A percentile compares a stretch with the other conserved stretches of the same genome.
phyloP scores from a whole-genome alignment of 345 rosid species.

The Nasturtium officinale region DNA sequence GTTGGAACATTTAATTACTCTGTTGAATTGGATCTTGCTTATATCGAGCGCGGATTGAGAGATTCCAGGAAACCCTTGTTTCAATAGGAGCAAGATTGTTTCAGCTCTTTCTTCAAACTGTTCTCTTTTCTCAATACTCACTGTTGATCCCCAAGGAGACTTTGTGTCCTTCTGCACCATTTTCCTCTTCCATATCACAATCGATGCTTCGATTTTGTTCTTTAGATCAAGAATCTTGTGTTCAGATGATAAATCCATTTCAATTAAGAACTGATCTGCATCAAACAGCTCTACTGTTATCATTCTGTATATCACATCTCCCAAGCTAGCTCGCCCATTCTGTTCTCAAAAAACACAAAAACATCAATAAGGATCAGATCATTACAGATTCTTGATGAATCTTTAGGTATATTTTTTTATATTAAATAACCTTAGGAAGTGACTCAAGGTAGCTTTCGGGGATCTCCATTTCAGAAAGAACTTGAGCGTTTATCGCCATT shows the following conservation, averaged over 20 bases:
- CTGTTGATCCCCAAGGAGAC: slow-evolving; percentile 83
- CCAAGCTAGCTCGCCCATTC: slow-evolving; percentile 91
- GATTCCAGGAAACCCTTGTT: slow-evolving; percentile 78
- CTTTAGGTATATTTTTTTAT: background rate
- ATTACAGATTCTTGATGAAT: slow-evolving; percentile 3
- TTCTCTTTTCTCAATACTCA: slow-evolving; percentile 87
- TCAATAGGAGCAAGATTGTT: slow-evolving; percentile 72
- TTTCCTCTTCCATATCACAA: slow-evolving; percentile 86
- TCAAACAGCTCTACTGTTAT: slow-evolving; percentile 79
- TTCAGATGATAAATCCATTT: slow-evolving; percentile 75
- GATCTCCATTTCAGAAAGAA: slow-evolving; percentile 80
- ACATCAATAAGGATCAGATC: slow-evolving; percentile 9
- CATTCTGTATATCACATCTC: slow-evolving; percentile 68
- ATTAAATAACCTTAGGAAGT: slow-evolving; percentile 69
- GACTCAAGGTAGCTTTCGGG: slow-evolving; percentile 88
- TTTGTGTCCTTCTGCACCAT: slow-evolving; percentile 81
- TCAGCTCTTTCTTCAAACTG: slow-evolving; percentile 90
- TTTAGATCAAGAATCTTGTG: slow-evolving; percentile 83
- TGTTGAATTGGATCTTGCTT: slow-evolving; percentile 75
- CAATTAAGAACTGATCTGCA: slow-evolving; percentile 70
- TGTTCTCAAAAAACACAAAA: slow-evolving; percentile 35
- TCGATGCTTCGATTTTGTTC: slow-evolving; percentile 87
- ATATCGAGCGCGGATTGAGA: slow-evolving; percentile 84
- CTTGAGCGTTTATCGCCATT: slow-evolving; percentile 93
- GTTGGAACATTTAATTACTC: slow-evolving; percentile 21